phyloP scores from a whole-genome alignment of 257 asterid genomes.

The Parsonsia alboflavescens region DNA sequence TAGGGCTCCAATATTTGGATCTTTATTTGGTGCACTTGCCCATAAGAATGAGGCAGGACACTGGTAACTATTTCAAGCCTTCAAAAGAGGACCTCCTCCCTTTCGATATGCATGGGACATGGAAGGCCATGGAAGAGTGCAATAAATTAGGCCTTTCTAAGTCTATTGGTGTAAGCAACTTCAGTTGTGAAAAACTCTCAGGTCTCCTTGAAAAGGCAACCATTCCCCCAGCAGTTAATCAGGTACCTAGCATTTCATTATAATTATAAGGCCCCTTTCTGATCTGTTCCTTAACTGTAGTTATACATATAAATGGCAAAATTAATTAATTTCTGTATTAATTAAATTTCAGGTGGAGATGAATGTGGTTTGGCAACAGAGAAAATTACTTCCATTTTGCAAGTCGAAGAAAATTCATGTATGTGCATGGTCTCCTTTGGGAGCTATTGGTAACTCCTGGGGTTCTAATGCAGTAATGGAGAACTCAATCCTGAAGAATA shows the following conservation, averaged over 20 bases:
- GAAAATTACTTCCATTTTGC: constrained; percentile 36
- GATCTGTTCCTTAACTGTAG: too few species aligned
- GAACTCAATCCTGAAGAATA: constrained; percentile 5
- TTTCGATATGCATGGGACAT: constrained; percentile 36
- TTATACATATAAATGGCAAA: too few species aligned
- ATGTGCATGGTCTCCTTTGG: constrained; percentile 54
- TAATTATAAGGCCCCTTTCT: too few species aligned
- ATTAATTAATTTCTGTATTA: too few species aligned
- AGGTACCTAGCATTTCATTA: constrained; percentile 21
- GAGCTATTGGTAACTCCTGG: constrained; percentile 31
- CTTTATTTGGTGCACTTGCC: constrained; percentile 58
- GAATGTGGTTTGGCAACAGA: constrained; percentile 54
- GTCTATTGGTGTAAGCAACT: constrained; percentile 60
- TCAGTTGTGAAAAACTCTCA: constrained; percentile 41
- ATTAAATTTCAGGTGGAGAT: constrained; percentile 67
- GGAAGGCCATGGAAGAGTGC: constrained; percentile 63
- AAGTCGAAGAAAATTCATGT: constrained; percentile 32
- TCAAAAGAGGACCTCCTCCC: constrained; percentile 29
- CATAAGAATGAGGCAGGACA: constrained; percentile 19
- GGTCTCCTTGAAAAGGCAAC: constrained; percentile 26
- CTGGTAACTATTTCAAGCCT: neutral
- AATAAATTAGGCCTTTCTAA: constrained; percentile 38
- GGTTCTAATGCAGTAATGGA: too few species aligned
- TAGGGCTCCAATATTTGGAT: constrained; percentile 45
- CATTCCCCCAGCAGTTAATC: constrained; percentile 48